These are phyloP conservation scores for Parastagonospora avenae DNA, from an alignment of 2,329 filamentous ascomycete species.

Conservation along the genomic window DNA sequence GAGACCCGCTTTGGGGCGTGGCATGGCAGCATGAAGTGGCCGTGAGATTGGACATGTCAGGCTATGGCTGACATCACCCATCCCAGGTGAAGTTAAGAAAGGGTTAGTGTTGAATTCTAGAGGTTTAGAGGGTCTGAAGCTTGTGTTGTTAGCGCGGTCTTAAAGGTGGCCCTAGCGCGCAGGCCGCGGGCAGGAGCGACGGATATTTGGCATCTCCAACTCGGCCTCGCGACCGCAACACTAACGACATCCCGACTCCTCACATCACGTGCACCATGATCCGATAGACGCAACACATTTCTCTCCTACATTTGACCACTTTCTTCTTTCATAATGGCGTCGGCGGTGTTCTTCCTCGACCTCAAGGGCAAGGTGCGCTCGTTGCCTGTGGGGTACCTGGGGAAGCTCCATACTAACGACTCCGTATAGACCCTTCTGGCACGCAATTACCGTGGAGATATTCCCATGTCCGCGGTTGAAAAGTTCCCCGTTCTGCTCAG, in stretches of 20 bases:
- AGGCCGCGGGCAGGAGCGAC: slow-evolving; percentile 1
- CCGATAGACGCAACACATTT: slow-evolving; percentile 3
- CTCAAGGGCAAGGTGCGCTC: slow-evolving; percentile 93
- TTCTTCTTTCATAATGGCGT: slow-evolving; percentile 72
- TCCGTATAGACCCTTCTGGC: slow-evolving; percentile 83
- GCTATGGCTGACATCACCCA: no score
- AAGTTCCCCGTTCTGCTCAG: slow-evolving; percentile 95
- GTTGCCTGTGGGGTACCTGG: slow-evolving; percentile 23
- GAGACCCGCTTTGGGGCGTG: no score
- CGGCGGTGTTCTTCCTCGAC: slow-evolving; percentile 97
- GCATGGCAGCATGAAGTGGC: no score
- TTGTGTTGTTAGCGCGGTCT: background rate
- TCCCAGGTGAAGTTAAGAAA: no score
- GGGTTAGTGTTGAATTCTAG: no score
- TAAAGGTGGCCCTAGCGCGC: background rate
- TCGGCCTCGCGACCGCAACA: background rate
- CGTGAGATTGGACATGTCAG: background rate
- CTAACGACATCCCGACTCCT: slow-evolving; percentile 5
- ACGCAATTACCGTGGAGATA: slow-evolving; percentile 97
- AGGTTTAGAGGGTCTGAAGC: background rate
- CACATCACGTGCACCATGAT: slow-evolving; percentile 13
- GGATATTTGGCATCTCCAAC: slow-evolving; percentile 7
- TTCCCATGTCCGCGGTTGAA: slow-evolving; percentile 98
- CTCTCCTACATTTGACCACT: background rate
- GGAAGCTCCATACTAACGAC: slow-evolving; percentile 34